Evolutionary conservation across 2,329 filamentous ascomycete genomes (phyloP), one percentile per base, ranked within the genome.

Genomic region (Monosporascus sp.): DNA sequence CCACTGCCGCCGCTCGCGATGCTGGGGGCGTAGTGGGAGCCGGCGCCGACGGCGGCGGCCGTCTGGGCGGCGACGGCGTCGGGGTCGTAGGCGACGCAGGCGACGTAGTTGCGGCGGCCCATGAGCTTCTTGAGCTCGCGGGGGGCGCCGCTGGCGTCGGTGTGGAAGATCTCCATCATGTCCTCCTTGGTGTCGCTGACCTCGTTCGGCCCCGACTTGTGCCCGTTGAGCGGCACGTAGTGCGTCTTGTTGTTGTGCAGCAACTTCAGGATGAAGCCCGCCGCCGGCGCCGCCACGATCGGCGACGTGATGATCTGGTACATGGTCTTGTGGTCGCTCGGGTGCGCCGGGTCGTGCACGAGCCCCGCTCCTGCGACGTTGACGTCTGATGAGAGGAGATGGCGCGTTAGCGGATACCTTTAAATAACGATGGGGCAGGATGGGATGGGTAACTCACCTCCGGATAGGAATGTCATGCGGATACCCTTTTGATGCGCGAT

Each of bases 81-180:
- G 0, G 93, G 91, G 68, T 99, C 94, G 68, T 93, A 97, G 1
- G 90, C 90, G n/a, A 97, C 87, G 60, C 95, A 87, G 1, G 93
- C 91, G 14, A 93, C 86, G 66, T 97, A 99, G 68, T 97, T 97
- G 54, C 94, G 80, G 43, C 93, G 79, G 1, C 88, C 91, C 91
- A 99, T 99, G 50, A 99, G 81, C 66, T 93, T 89, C 74, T 92
- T 92, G 66, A 92, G 79, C 70, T 97, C 93, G 47, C 92, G 81
- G 1, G 85, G 78, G 37, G 84, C 78, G n/a, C 94, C 93, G 51
- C 87, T 90, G 17, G 94, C 91, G 63, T 99, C 94, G 7, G 87
- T 89, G 65, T 94, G 91, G 80, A 99, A 99, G 61, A 99, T 95
- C 76, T 99, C 94, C 89, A 99, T 96, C 94, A 99, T 99, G 73